Evolutionary conservation across 2,329 filamentous ascomycete species (phyloP), one percentile per base, ranked within the genome.

Genomic region (Trichoderma oligosporum): DNA sequence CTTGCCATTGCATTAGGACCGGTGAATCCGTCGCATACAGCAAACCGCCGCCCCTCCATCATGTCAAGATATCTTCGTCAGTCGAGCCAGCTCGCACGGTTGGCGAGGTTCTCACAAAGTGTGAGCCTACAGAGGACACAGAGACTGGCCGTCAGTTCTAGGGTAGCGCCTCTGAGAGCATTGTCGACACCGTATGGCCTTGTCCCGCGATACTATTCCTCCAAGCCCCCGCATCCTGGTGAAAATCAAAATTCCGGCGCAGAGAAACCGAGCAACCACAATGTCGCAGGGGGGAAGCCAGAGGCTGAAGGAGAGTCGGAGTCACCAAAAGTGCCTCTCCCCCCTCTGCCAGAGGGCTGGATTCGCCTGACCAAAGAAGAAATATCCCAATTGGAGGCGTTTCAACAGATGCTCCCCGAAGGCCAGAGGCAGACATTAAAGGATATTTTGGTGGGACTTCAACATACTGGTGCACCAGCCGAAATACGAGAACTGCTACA

Each of bases 61-160:
- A 88, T 88, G 86, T 84, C 84, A 71, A 82, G 82, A 67, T 76
- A 86, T 67, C 75, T 88, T 64, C 82, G 85, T 71, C 83, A 84
- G 72, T 81, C 85, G 71, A 82, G 83, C 76, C 81, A 83, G 71
- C 74, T 88, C 70, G 82, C 83, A 74, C 80, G 82, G 71, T 77
- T 84, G 68, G 81, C 82, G 59, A 81, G 80, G 71, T 74, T 80
- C 64, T 78, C 79, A 63, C 74, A 81, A 67, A 78, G 79, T 67
- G 73, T 76, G 65, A 73, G 79, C 60, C 72, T 80, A 55, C 76
- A 78, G 67, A 73, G 76, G 61, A 75, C 76, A 39, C 63, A 73
- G 68, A 75, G 69, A 25, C 62, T 68, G 11, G 65, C 73, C 22
- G 61, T 66, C 16, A 61, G 68, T 53, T 66, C 70, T 54, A 66